Conservation (phyloP, 1,284 basidiomycete species). For the Sutorius eximius region DNA sequence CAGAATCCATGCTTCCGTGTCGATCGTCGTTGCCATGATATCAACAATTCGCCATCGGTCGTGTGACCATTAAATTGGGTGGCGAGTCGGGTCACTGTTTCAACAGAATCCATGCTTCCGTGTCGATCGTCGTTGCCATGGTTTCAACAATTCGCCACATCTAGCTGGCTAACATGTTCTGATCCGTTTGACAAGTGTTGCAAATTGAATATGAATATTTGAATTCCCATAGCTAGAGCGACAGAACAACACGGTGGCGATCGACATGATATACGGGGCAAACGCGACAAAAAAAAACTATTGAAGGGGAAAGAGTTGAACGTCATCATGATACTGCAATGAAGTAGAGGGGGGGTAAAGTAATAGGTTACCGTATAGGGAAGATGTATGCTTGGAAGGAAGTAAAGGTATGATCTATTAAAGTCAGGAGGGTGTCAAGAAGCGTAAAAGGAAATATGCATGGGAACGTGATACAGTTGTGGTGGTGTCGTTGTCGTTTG, state of each 20-base stretch:
- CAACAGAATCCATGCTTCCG: too few species aligned
- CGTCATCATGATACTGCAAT: conserved; percentile 4
- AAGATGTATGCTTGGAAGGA: background rate
- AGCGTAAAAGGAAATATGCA: conserved; percentile 15
- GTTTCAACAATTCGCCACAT: too few species aligned
- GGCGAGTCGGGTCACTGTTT: background rate
- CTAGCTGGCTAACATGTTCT: background rate
- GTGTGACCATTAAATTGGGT: background rate
- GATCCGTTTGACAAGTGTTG: conserved; percentile 3
- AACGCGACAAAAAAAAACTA: conserved; percentile 11
- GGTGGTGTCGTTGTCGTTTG: conserved; percentile 26
- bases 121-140: too few species aligned
- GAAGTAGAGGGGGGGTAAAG: conserved; percentile 17
- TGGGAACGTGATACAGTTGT: conserved; percentile 27
- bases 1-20: too few species aligned
- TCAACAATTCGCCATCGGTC: too few species aligned
- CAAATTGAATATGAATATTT: background rate
- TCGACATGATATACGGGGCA: conserved; percentile 23
- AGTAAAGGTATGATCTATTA: background rate
- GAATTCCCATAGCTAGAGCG: conserved; percentile 26
- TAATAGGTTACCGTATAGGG: conserved; percentile 12
- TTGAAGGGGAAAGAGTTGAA: background rate
- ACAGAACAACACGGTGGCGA: conserved; percentile 27
- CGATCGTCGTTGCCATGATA: too few species aligned
- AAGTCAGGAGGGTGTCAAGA: conserved; percentile 7